Percentiles rank a stretch among this genome's conserved stretches.
Evolutionary conservation across 1,139 yeast species (phyloP).

Genomic region (Debaryomyces udenii): DNA sequence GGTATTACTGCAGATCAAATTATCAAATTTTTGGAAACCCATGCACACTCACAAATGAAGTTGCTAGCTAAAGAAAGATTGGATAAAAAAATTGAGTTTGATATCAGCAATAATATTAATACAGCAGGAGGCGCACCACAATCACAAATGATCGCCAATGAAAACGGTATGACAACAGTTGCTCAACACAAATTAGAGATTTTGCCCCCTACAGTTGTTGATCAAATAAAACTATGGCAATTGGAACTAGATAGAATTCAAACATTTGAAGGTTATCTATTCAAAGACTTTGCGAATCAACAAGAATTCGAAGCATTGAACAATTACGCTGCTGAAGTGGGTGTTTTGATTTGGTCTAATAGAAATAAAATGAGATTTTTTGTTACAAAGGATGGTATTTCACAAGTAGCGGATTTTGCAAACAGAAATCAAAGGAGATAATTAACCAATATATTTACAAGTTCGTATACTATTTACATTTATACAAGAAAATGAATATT

Average conservation of each 20-base stretch:
- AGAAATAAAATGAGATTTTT: conserved; percentile 73
- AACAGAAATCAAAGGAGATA: conserved; percentile 51
- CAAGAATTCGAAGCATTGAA: conserved; percentile 75
- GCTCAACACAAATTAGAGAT: conserved; percentile 59
- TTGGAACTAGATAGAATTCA: conserved; percentile 90
- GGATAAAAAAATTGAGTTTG: conserved; percentile 68
- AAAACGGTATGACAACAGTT: conserved; percentile 23
- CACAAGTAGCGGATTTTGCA: conserved; percentile 85
- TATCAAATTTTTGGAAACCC: conserved; percentile 82
- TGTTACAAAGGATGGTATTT: conserved; percentile 81
- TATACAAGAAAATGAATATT: conserved; percentile 3
- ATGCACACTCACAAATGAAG: conserved; percentile 94
- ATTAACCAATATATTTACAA: conserved; percentile 8
- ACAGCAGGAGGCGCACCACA: conserved; percentile 51
- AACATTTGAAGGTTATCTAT: conserved; percentile 84
- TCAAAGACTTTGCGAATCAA: conserved; percentile 79
- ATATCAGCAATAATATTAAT: conserved; percentile 57
- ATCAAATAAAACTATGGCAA: conserved; percentile 95
- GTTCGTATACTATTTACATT: too few relatives aligned
- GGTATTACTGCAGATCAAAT: conserved; percentile 97
- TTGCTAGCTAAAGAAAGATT: conserved; percentile 66
- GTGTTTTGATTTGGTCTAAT: conserved; percentile 86
- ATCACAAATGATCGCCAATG: conserved; percentile 29
- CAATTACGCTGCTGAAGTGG: conserved; percentile 85
- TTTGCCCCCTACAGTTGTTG: conserved; percentile 93